phyloP scores from a whole-genome alignment of 2,329 filamentous ascomycete species.

The Simplicillium sp. region DNA sequence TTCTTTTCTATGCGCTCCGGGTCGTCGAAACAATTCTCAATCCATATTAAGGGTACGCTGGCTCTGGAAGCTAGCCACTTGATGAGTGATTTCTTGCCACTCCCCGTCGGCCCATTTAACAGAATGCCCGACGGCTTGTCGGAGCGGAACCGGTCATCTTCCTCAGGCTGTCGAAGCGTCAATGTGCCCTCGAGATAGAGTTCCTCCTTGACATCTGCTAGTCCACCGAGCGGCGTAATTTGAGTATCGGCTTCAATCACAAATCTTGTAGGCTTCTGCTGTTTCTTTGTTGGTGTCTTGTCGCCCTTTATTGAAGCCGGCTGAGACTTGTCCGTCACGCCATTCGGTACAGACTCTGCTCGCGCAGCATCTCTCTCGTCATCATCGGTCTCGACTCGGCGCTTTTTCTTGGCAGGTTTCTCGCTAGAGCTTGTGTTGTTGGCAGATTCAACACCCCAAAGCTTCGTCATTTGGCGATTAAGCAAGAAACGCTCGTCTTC shows the following conservation, averaged over 20 bases:
- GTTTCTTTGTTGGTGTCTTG: background rate
- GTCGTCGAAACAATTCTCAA: conserved; percentile 25
- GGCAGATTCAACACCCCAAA: conserved; percentile 21
- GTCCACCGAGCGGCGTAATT: conserved; percentile 17
- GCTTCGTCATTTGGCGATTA: conserved; percentile 31
- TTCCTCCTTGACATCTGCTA: conserved; percentile 14
- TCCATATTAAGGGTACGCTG: conserved; percentile 62
- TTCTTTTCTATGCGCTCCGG: conserved; percentile 28
- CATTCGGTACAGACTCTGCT: conserved; percentile 13
- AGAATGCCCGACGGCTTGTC: conserved; percentile 46
- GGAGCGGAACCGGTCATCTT: conserved; percentile 9
- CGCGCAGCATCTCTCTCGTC: conserved; percentile 13
- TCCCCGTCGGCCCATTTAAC: conserved; percentile 70
- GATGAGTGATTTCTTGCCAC: conserved; percentile 71
- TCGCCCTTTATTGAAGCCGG: too few species aligned
- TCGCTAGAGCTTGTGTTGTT: conserved; percentile 10
- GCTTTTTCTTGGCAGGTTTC: conserved; percentile 21
- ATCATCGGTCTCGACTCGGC: conserved; percentile 17
- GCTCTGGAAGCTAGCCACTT: conserved; percentile 64
- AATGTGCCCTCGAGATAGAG: conserved; percentile 9
- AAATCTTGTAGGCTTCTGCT: conserved; percentile 18
- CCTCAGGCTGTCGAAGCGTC: conserved; percentile 12
- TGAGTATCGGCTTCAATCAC: conserved; percentile 17
- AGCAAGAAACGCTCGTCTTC: conserved; percentile 28
- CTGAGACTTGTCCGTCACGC: conserved; percentile 13